Conservation (phyloP, 768 basidiomycete genomes). For the Candolleomyces efflorescens region DNA sequence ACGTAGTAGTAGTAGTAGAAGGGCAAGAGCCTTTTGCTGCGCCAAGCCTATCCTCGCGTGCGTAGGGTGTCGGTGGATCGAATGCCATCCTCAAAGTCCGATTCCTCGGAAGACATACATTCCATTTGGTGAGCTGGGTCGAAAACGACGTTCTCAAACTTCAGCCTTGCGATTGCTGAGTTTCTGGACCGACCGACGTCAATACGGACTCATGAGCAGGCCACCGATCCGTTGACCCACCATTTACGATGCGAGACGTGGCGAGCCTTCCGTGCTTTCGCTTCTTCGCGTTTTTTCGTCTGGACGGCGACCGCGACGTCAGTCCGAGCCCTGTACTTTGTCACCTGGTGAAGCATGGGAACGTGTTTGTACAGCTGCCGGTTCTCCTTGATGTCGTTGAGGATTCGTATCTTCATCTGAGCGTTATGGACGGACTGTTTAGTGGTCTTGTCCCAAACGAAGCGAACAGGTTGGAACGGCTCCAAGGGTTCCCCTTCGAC, state of each 20-base stretch:
- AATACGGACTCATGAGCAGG: too few relatives aligned
- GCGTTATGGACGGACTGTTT: constrained; percentile 73
- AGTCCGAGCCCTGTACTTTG: constrained; percentile 61
- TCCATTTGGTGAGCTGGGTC: constrained; percentile 69
- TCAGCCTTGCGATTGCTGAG: constrained; percentile 61
- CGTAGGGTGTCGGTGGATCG: constrained; percentile 33
- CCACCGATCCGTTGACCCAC: constrained; percentile 34
- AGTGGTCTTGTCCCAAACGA: constrained; percentile 76
- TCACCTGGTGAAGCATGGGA: constrained; percentile 57
- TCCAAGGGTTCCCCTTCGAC: constrained; percentile 45
- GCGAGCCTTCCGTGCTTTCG: constrained; percentile 59
- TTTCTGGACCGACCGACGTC: constrained; percentile 44
- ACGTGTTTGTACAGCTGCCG: constrained; percentile 59
- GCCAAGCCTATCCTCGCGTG: constrained; percentile 61
- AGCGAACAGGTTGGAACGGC: constrained; percentile 56
- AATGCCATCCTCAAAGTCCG: constrained; percentile 40
- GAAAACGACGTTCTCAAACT: constrained; percentile 61
- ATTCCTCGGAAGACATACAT: constrained; percentile 82
- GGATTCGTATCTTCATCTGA: constrained; percentile 62
- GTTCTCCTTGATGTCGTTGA: constrained; percentile 56
- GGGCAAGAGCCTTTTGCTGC: constrained; percentile 57
- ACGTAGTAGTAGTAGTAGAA: constrained; percentile 59
- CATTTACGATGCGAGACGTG: constrained; percentile 57
- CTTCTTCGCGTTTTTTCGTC: constrained; percentile 51
- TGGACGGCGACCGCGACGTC: constrained; percentile 41